Evolutionary conservation across 116 monocot genomes (phyloP).

Genomic region (Iris pallida): DNA sequence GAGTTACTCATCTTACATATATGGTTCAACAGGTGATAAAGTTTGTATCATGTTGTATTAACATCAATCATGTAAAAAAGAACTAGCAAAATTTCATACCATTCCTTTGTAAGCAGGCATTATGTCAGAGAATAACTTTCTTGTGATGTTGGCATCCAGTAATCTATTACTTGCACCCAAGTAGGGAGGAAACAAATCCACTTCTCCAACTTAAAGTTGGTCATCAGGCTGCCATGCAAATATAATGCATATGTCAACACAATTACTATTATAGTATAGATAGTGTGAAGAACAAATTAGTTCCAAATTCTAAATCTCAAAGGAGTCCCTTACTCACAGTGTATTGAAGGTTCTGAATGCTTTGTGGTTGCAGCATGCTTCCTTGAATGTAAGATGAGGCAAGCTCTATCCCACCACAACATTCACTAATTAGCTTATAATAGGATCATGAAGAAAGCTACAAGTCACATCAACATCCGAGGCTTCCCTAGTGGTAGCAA

Average conservation of each 20-base stretch:
- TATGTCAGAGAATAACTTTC: constrained; percentile 74
- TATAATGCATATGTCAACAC: neutral
- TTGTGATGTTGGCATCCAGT: constrained; percentile 65
- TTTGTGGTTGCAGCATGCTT: constrained; percentile 60
- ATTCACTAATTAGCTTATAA: constrained; percentile 71
- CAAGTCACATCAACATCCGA: no score
- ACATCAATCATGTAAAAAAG: neutral
- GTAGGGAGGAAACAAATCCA: constrained; percentile 57
- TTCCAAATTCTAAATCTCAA: constrained; percentile 5
- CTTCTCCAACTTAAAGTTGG: constrained; percentile 80
- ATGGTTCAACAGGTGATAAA: no score
- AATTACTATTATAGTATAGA: neutral
- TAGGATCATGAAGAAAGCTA: constrained; percentile 69
- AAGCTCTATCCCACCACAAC: constrained; percentile 84
- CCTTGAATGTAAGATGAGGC: constrained; percentile 66
- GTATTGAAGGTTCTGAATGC: constrained; percentile 75
- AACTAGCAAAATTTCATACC: constrained; percentile 31
- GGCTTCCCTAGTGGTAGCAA: constrained; percentile 59
- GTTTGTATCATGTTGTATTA: no score
- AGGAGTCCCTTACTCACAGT: constrained; percentile 51
- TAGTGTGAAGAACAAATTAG: neutral
- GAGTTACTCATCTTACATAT: no score
- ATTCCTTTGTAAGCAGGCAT: constrained; percentile 74
- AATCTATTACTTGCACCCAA: constrained; percentile 64
- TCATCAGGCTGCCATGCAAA: constrained; percentile 53